Percentiles rank a stretch among this genome's conserved stretches.
phyloP scores from a whole-genome alignment of 1,284 basidiomycete species.

The Lignosus rhinocerotis region DNA sequence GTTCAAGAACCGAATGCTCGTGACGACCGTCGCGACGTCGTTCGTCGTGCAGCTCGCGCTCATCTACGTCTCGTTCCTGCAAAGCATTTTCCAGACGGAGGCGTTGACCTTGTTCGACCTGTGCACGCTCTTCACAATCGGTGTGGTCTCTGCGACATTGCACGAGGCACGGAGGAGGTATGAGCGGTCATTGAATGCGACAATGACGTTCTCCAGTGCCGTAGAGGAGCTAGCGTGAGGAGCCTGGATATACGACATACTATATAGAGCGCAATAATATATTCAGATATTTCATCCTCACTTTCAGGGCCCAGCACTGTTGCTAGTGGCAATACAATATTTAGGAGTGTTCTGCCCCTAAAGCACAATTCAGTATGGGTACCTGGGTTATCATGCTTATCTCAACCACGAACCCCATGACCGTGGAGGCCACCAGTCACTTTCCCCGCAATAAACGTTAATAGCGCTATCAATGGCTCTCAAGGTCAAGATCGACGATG shows the following conservation, averaged over 20 bases:
- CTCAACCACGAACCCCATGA: constrained; percentile 1
- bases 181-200: constrained; percentile 57
- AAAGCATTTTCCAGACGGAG: constrained; percentile 92
- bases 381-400: background rate
- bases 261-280: constrained; percentile 16
- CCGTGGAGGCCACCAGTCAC: background rate
- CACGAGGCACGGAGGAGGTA: constrained; percentile 84
- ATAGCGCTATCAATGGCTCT: background rate
- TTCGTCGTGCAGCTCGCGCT: constrained; percentile 82
- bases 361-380: background rate
- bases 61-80: constrained; percentile 90
- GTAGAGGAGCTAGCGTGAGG: constrained; percentile 47
- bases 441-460: background rate
- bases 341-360: background rate
- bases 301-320: background rate
- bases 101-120: constrained; percentile 74
- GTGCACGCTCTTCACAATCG: constrained; percentile 70
- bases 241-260: background rate
- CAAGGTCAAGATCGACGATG: background rate
- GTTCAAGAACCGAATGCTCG: constrained; percentile 85
- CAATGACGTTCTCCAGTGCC: constrained; percentile 35
- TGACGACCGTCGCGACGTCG: constrained; percentile 84
- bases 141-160: constrained; percentile 63
- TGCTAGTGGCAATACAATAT: background rate
- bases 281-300: constrained; percentile 4